These are phyloP conservation scores for Fennellomyces sp. DNA, from an alignment of 371 early-diverging fungal genomes.

Conservation along the genomic window DNA sequence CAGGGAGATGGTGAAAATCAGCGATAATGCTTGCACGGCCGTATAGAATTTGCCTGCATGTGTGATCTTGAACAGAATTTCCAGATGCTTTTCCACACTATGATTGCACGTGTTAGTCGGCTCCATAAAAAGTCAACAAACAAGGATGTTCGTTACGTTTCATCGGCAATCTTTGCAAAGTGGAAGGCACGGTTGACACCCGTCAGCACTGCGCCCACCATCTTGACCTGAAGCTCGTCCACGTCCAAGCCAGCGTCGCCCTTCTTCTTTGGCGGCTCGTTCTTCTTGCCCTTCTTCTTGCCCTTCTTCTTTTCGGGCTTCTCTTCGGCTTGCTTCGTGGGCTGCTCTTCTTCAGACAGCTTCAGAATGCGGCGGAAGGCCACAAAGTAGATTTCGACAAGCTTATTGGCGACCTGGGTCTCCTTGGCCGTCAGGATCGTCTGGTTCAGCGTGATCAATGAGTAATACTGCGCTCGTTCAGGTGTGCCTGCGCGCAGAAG, in stretches of 20 bases:
- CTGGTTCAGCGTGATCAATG: conserved; percentile 89
- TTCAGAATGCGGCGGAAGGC: conserved; percentile 84
- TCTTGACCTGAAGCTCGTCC: conserved; percentile 75
- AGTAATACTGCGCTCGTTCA: conserved; percentile 85
- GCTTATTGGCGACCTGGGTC: conserved; percentile 73
- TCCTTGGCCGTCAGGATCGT: conserved; percentile 79
- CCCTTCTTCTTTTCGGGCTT: conserved; percentile 26
- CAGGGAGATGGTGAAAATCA: conserved; percentile 81
- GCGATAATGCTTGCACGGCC: conserved; percentile 88
- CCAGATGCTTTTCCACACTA: conserved; percentile 77
- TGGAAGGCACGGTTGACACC: conserved; percentile 97
- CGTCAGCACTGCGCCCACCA: conserved; percentile 91
- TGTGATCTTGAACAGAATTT: conserved; percentile 85
- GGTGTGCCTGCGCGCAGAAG: conserved; percentile 72
- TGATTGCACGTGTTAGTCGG: neutral
- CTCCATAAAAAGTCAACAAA: neutral
- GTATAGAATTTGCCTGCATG: conserved; percentile 89
- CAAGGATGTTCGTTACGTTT: conserved; percentile 50
- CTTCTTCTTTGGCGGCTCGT: conserved; percentile 51
- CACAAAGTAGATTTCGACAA: conserved; percentile 90
- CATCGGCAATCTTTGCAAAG: conserved; percentile 80
- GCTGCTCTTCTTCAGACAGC: conserved; percentile 28
- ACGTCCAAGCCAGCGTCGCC: conserved; percentile 41
- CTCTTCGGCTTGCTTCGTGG: neutral
- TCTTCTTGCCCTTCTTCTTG: conserved; percentile 30